Base-by-base conservation (phyloP, 2,329 filamentous ascomycete genomes). In the Dactylellina leptospora region DNA sequence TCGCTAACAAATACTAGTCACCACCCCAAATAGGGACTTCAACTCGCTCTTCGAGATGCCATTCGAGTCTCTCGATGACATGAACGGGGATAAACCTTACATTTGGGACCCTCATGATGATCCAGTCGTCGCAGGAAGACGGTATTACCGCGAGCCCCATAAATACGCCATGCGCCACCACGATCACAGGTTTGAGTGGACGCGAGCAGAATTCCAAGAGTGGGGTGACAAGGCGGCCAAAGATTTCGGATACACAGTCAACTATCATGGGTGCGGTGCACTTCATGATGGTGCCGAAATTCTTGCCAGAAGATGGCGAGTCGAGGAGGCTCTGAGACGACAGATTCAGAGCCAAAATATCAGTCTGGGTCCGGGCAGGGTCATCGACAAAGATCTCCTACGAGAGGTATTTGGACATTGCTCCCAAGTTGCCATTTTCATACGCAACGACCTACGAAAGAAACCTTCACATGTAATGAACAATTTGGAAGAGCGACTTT, bases 181-280 rank as follows among this genome's bases (percentile, higher is more conserved):
- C 33, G 76, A 77, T 42, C 76, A 77, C 27, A 64, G 76, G 4
- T 77, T 77, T 38, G 76, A 77, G 42, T 77, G 76, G 76, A 76
- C 75, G 3, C 56, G 75, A 9, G 33, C 59, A 13, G 75, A 77
- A 45, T 77, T 77, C 44, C 64, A 75, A 13, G 30, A 20, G 5
- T 77, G 76, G 76, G 76, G 75, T 1, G 42, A 69, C 10, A 38
- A 54, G 2, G 72, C 69, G 4, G 76, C 75, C 2, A 69, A 74
- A 3, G 45, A 55, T 1, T 76, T 68, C 44, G 74, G 74, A 8
- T 77, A 77, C 16, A 66, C 64, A 9, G 76, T 77, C 11, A 36
- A 45, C 1, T 77, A 76, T 48, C 69, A 73, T 20, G 76, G 76
- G 5, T 75, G 75, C 16, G 76, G 76, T 6, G 73, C 75, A 2